Evolutionary conservation across 2,329 filamentous ascomycete genomes (phyloP).

Genomic region (Fusarium succisae): DNA sequence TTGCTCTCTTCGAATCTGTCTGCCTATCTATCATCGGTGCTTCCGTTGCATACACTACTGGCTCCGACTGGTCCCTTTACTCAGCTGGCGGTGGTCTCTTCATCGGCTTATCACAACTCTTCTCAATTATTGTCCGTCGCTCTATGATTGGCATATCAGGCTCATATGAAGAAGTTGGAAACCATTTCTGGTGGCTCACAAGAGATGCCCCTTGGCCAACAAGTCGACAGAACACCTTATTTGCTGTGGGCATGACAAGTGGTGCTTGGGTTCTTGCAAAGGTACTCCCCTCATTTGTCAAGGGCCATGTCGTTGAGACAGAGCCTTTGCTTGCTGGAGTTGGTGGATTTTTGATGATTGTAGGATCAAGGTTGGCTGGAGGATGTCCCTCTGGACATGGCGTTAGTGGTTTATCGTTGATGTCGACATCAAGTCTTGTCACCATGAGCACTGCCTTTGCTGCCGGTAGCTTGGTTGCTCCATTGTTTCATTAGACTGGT

Average conservation of each 20-base stretch:
- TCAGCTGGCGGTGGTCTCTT: conserved; percentile 65
- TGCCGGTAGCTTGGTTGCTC: conserved; percentile 52
- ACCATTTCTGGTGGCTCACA: conserved; percentile 59
- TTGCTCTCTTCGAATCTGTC: conserved; percentile 56
- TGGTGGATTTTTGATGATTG: conserved; percentile 66
- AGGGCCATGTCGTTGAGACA: conserved; percentile 43
- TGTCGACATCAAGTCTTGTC: conserved; percentile 69
- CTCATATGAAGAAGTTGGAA: conserved; percentile 69
- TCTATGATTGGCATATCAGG: conserved; percentile 68
- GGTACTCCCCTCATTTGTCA: conserved; percentile 45
- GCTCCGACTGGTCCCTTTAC: conserved; percentile 45
- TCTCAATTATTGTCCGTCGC: conserved; percentile 62
- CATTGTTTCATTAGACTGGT: conserved; percentile 39
- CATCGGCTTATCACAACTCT: conserved; percentile 66
- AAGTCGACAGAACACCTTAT: conserved; percentile 57
- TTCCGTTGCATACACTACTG: conserved; percentile 45
- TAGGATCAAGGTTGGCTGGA: conserved; percentile 70
- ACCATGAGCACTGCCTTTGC: conserved; percentile 68
- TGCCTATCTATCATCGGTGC: conserved; percentile 54
- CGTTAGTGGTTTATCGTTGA: conserved; percentile 71
- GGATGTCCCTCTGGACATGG: conserved; percentile 77
- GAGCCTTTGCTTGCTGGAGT: conserved; percentile 53
- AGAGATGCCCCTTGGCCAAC: conserved; percentile 45
- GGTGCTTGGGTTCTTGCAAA: conserved; percentile 56
- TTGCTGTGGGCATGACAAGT: conserved; percentile 60